phyloP scores from a whole-genome alignment of 441 rosid genomes.

The Brassica balearica region DNA sequence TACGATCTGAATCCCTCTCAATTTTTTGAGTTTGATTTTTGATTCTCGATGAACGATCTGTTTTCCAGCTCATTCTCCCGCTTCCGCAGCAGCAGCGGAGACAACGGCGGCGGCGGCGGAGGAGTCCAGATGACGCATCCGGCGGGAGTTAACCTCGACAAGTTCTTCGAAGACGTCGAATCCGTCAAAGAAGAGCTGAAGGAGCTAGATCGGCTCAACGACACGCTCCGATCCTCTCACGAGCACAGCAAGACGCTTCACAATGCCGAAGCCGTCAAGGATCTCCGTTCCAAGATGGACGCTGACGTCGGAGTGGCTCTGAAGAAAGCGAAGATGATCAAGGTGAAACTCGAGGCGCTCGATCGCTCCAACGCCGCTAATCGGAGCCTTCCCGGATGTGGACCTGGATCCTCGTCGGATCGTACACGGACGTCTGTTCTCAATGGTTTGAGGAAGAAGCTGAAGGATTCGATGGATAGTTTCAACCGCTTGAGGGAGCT shows the following conservation, averaged over 20 bases:
- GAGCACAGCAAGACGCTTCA: conserved; percentile 52
- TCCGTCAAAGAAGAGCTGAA: conserved; percentile 41
- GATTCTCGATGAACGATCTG: conserved; percentile 44
- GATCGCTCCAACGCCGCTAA: conserved; percentile 59
- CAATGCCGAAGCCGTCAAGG: conserved; percentile 45
- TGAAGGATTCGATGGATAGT: conserved; percentile 47
- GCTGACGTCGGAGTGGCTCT: conserved; percentile 44
- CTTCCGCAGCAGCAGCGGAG: conserved; percentile 59
- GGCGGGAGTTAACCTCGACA: conserved; percentile 44
- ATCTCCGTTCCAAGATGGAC: conserved; percentile 45
- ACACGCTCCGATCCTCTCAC: conserved; percentile 37
- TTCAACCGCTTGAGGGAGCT: conserved; percentile 44
- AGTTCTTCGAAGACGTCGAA: conserved; percentile 49
- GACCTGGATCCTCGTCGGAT: conserved; percentile 49
- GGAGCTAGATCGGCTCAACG: conserved; percentile 47
- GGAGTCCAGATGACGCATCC: conserved; percentile 42
- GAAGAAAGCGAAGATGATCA: conserved; percentile 82
- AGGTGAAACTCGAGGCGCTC: conserved; percentile 79
- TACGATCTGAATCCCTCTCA: conserved; percentile 27
- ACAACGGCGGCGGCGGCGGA: not conserved
- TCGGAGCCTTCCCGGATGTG: conserved; percentile 47
- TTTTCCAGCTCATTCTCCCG: conserved; percentile 67
- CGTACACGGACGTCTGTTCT: conserved; percentile 41
- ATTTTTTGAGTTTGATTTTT: not conserved
- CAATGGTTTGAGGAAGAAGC: conserved; percentile 47